Conservation (phyloP, 2,329 filamentous ascomycete species). For the Arthrinium phaeospermum region DNA sequence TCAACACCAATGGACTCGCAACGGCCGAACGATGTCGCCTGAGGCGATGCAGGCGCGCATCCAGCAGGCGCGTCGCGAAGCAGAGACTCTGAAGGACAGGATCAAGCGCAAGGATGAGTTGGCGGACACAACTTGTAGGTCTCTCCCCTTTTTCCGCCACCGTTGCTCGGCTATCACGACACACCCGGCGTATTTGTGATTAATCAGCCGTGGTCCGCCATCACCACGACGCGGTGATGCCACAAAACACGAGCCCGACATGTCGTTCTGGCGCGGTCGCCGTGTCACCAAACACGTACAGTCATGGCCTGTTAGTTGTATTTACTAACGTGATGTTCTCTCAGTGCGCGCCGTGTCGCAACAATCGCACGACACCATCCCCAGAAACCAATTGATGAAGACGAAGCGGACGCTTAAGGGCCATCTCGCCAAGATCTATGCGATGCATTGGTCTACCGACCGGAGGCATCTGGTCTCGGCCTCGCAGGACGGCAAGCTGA, state of each 20-base stretch:
- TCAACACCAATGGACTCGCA: slow-evolving; percentile 57
- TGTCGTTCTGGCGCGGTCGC: background rate
- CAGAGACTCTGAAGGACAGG: slow-evolving; percentile 95
- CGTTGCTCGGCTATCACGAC: background rate
- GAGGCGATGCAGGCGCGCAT: slow-evolving; percentile 92
- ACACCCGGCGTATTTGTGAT: background rate
- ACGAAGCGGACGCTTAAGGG: slow-evolving; percentile 96
- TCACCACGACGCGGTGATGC: background rate
- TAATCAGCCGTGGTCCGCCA: background rate
- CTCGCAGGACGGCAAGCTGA: slow-evolving; percentile 98
- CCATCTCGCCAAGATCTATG: slow-evolving; percentile 98
- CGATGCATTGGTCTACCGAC: slow-evolving; percentile 99
- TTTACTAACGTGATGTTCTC: slow-evolving; percentile 21
- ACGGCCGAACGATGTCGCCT: slow-evolving; percentile 66
- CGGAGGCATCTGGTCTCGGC: slow-evolving; percentile 95
- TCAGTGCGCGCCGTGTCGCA: slow-evolving; percentile 90
- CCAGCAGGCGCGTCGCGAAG: slow-evolving; percentile 91
- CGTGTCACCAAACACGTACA: background rate
- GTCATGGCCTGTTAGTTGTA: background rate
- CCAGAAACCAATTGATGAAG: slow-evolving; percentile 93
- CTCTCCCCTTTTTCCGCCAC: background rate
- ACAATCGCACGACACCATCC: slow-evolving; percentile 89
- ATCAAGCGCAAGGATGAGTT: slow-evolving; percentile 99
- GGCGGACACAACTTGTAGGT: slow-evolving; percentile 95
- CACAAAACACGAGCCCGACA: background rate